A percentile compares a stretch with the other conserved stretches of the same genome.
Conservation (phyloP, 257 asterid species). For the Solanum chiquidenum region DNA sequence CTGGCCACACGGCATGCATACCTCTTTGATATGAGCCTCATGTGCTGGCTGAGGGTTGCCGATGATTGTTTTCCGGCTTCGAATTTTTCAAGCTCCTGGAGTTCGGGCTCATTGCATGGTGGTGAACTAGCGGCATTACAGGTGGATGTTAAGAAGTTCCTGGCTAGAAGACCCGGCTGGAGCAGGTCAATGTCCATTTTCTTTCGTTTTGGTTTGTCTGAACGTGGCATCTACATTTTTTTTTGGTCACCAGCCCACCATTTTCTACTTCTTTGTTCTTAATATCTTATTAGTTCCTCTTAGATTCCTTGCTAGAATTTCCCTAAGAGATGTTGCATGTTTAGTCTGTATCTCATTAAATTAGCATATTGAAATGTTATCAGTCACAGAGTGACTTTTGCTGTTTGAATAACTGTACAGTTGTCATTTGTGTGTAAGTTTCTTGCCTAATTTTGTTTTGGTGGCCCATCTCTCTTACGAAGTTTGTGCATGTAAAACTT, state of each 20-base stretch:
- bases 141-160: conserved; percentile 83
- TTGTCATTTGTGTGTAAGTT: not conserved
- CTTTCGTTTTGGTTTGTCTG: not conserved
- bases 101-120: conserved; percentile 61
- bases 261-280: not conserved
- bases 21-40: conserved; percentile 67
- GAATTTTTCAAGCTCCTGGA: conserved; percentile 88
- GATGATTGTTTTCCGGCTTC: conserved; percentile 95
- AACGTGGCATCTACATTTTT: not conserved
- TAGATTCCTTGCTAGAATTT: not conserved
- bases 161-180: conserved; percentile 94
- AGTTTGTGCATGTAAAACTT: not conserved
- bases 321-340: not conserved
- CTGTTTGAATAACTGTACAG: not conserved
- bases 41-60: conserved; percentile 96
- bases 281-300: not conserved
- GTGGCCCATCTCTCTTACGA: not conserved
- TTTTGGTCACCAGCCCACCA: not conserved
- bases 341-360: not conserved
- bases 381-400: not conserved
- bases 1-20: conserved; percentile 90
- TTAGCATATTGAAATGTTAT: not conserved
- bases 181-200: conserved; percentile 48
- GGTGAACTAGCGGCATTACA: conserved; percentile 91
- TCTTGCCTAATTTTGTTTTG: not conserved